Evolutionary conservation across 768 basidiomycete genomes (phyloP).

Genomic region (Chalciporus pseudorubinellus): DNA sequence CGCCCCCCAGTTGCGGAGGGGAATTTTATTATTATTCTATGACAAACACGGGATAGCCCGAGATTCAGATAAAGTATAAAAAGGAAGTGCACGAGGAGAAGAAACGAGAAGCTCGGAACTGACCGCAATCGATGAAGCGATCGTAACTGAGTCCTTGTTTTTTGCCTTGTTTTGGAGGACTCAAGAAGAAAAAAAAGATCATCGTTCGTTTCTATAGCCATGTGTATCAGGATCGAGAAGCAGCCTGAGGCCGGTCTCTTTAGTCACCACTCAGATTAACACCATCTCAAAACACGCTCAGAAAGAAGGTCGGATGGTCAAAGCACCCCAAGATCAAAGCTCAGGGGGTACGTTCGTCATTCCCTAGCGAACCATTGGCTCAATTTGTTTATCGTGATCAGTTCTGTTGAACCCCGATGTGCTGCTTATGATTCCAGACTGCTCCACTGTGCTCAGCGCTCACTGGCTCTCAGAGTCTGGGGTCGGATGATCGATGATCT

Average conservation of each 20-base stretch:
- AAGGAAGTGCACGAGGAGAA: slow-evolving; percentile 77
- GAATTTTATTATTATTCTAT: slow-evolving; percentile 85
- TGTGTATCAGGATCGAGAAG: slow-evolving; percentile 84
- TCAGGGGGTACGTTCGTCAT: slow-evolving; percentile 63
- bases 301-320: slow-evolving; percentile 80
- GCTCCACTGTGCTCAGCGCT: no score
- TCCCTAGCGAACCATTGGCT: slow-evolving; percentile 1
- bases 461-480: no score
- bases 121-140: slow-evolving; percentile 64
- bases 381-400: slow-evolving; percentile 32
- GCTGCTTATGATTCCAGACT: no score
- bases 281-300: slow-evolving; percentile 48
- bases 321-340: slow-evolving; percentile 76
- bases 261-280: slow-evolving; percentile 2
- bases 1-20: slow-evolving; percentile 75
- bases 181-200: neutral
- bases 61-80: slow-evolving; percentile 88
- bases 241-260: slow-evolving; percentile 43
- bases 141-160: slow-evolving; percentile 59
- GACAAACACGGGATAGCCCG: slow-evolving; percentile 83
- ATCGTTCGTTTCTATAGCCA: slow-evolving; percentile 29
- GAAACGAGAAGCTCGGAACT: slow-evolving; percentile 59
- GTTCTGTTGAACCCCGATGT: no score
- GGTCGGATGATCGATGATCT: no score
- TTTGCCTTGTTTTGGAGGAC: slow-evolving; percentile 5